These are phyloP conservation scores for Trichosphaerium sp. DNA, from an alignment of 78 protist genomes.

Conservation along the genomic window DNA sequence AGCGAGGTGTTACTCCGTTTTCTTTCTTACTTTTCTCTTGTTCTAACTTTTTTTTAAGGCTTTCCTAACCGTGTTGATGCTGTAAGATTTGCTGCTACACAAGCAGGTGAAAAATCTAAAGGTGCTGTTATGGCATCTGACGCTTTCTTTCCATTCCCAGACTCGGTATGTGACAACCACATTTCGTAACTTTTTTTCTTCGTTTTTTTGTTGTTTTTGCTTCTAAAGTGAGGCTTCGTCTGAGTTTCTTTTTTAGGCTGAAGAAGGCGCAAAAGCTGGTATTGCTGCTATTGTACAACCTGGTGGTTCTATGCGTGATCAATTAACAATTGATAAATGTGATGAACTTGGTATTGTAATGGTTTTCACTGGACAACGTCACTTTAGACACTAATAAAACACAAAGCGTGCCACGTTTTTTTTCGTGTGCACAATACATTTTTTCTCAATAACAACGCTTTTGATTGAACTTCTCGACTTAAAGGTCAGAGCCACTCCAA, in stretches of 20 bases:
- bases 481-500: no score
- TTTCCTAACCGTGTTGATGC: constrained; percentile 41
- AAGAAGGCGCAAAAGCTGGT: background rate
- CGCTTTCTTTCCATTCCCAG: constrained; percentile 61
- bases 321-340: constrained; percentile 37
- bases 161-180: constrained; percentile 26
- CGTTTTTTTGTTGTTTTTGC: no score
- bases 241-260: no score
- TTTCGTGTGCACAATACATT: no score
- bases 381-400: constrained; percentile 37
- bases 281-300: constrained; percentile 20
- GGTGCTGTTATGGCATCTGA: constrained; percentile 37
- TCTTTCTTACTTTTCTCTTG: no score
- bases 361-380: constrained; percentile 41
- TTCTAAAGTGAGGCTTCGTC: no score
- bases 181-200: constrained; percentile 15
- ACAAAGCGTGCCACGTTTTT: no score
- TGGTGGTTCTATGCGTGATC: constrained; percentile 47
- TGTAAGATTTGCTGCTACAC: constrained; percentile 12
- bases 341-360: constrained; percentile 27
- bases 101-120: constrained; percentile 28
- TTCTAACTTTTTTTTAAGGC: no score
- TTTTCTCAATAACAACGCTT: no score
- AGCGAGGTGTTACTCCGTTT: no score
- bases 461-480: no score